A percentile compares a stretch with the other conserved stretches of the same genome.
Evolutionary conservation across 495 filamentous ascomycete genomes (phyloP).

Genomic region (Amniculicola lignicola): DNA sequence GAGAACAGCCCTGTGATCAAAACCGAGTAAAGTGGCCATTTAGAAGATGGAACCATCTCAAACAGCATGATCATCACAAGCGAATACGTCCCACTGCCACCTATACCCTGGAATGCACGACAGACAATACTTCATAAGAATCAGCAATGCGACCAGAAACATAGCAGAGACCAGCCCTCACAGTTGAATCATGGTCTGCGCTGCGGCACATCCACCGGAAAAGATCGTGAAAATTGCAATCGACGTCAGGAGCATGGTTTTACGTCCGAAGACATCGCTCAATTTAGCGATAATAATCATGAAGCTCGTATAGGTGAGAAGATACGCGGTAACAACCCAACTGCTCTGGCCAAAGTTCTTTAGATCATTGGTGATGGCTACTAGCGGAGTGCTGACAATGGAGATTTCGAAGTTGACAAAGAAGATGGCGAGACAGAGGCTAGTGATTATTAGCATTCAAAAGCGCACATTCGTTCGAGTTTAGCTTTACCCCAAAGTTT

Average conservation of each 20-base stretch:
- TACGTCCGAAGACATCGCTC: conserved; percentile 39
- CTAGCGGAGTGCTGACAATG: conserved; percentile 61
- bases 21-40: conserved; percentile 38
- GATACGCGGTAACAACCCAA: conserved; percentile 58
- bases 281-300: conserved; percentile 23
- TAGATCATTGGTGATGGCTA: conserved; percentile 56
- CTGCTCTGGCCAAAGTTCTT: conserved; percentile 51
- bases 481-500: not conserved
- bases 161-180: no score
- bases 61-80: conserved; percentile 54
- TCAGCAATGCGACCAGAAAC: not conserved
- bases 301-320: conserved; percentile 52
- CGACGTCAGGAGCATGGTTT: conserved; percentile 36
- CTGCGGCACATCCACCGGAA: conserved; percentile 17
- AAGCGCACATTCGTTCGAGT: not conserved
- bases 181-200: conserved; percentile 39
- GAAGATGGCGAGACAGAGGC: conserved; percentile 55
- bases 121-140: conserved; percentile 12
- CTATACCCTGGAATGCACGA: conserved; percentile 10
- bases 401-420: conserved; percentile 62
- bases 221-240: conserved; percentile 39
- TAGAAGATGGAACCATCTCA: conserved; percentile 47
- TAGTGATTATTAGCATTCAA: conserved; percentile 30
- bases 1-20: conserved; percentile 38
- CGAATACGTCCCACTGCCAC: conserved; percentile 32